phyloP scores from a whole-genome alignment of 2,329 filamentous ascomycete species.

The Xylariaceae sp. region DNA sequence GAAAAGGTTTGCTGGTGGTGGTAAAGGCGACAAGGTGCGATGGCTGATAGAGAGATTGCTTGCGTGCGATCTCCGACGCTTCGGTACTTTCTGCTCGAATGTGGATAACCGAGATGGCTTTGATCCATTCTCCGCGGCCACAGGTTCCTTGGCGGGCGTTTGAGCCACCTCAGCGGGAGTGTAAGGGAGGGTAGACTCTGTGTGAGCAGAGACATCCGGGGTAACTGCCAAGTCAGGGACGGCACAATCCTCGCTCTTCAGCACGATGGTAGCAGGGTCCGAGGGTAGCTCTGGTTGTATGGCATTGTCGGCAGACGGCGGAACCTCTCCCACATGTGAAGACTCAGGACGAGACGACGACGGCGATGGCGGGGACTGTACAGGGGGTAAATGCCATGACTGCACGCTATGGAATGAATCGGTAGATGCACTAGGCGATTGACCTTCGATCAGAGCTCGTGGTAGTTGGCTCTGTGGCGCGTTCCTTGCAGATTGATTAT shows the following conservation, averaged over 20 bases:
- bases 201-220: conserved; percentile 26
- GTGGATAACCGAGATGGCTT: conserved; percentile 24
- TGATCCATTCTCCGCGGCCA: not conserved
- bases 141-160: not conserved
- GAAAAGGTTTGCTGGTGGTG: conserved; percentile 62
- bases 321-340: conserved; percentile 32
- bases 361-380: conserved; percentile 42
- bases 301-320: conserved; percentile 39
- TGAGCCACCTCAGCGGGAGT: not conserved
- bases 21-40: conserved; percentile 61
- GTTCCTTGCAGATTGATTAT: conserved; percentile 16
- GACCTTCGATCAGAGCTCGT: conserved; percentile 27
- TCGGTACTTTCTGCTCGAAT: conserved; percentile 35
- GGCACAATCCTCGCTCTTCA: conserved; percentile 24
- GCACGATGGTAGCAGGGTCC: conserved; percentile 34
- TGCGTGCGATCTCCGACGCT: conserved; percentile 52
- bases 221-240: conserved; percentile 29
- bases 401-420: conserved; percentile 53
- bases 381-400: conserved; percentile 46
- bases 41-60: conserved; percentile 46
- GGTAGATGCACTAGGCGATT: conserved; percentile 43
- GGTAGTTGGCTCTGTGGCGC: conserved; percentile 21
- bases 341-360: conserved; percentile 38
- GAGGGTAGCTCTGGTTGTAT: conserved; percentile 34
- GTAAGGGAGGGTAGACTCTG: conserved; percentile 22